Evolutionary conservation across 208 protist species (phyloP), one percentile per base, ranked within the genome.

Genomic region (Trypanosoma rangeli): DNA sequence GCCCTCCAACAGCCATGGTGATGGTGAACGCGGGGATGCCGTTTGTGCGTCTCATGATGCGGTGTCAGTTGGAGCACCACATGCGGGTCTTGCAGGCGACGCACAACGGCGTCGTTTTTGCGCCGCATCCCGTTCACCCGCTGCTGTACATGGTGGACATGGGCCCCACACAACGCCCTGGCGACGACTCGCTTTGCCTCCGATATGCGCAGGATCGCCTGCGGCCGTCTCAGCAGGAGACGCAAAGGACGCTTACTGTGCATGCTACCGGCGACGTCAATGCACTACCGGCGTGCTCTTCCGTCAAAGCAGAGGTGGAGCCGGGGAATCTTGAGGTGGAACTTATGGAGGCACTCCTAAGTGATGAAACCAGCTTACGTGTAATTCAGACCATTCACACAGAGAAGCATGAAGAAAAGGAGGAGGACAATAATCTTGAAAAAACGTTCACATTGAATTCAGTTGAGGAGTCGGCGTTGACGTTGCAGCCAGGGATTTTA

Each of bases 1-100:
- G 80, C 5, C 86, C 86, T 20, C 73, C 79, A 22, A 59, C 59
- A 54, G 65, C 73, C 8, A 67, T 91, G 28, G 74, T 93, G 26
- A 54, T 79, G 46, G 73, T 93, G n/a, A 90, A 93, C 69, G 54
- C 62, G 18, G 74, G 73, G 28, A 26, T 73, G 48, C 79, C 84
- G 1, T 68, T 95, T 64, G 62, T 72, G 22, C 87, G 90, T 16
- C 72, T 93, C 15, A 82, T 82, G 39, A 49, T 89, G 53, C 85
- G 79, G 0, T 73, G 83, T 52, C 87, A 95, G 60, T 72, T 95
- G 15, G 80, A 90, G 74, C 29, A 22, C 10, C 85, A 93, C 64
- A 20, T 50, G 8, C 29, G 52, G 3, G 9, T 20, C 2, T 33
- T 53, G 29, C 29, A 70, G n/a, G 48, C 18, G 7, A 12, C 39